Conservation (phyloP, 140 eudicot species). For the Senecio squalidus region DNA sequence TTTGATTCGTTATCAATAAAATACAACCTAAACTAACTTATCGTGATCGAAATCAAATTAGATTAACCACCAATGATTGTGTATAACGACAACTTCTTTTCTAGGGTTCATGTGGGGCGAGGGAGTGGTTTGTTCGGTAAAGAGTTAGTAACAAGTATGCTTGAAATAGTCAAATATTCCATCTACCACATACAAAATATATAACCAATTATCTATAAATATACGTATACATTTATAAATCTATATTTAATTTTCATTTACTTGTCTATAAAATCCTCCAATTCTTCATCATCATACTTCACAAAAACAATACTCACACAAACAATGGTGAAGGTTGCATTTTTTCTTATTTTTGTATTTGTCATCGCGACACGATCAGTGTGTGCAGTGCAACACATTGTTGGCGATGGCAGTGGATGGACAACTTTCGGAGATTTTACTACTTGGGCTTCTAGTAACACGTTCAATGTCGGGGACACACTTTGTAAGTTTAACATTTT, state of each 20-base stretch:
- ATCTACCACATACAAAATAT: constrained; percentile 32
- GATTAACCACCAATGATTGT: background rate
- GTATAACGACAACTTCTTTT: constrained; percentile 4
- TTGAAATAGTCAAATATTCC: constrained; percentile 32
- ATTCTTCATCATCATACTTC: constrained; percentile 11
- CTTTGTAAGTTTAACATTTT: constrained; percentile 35
- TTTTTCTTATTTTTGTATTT: constrained; percentile 23
- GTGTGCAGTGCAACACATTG: constrained; percentile 33
- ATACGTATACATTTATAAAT: background rate
- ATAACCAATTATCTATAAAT: background rate
- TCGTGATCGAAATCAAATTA: background rate
- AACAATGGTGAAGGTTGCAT: constrained; percentile 25
- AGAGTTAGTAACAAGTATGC: constrained; percentile 34
- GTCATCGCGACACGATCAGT: constrained; percentile 25
- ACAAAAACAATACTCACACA: constrained; percentile 9
- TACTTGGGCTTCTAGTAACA: constrained; percentile 44
- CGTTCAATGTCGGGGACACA: constrained; percentile 49
- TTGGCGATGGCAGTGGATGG: constrained; percentile 60
- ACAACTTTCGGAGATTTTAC: constrained; percentile 29
- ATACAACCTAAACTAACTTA: background rate
- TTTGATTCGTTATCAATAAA: no score
- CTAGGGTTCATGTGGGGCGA: constrained; percentile 17
- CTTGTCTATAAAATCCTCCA: constrained; percentile 22
- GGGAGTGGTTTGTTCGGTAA: constrained; percentile 34
- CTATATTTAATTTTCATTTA: background rate